These are phyloP conservation scores for Fomitopsis pulvina DNA, from an alignment of 768 basidiomycete genomes.

Conservation along the genomic window DNA sequence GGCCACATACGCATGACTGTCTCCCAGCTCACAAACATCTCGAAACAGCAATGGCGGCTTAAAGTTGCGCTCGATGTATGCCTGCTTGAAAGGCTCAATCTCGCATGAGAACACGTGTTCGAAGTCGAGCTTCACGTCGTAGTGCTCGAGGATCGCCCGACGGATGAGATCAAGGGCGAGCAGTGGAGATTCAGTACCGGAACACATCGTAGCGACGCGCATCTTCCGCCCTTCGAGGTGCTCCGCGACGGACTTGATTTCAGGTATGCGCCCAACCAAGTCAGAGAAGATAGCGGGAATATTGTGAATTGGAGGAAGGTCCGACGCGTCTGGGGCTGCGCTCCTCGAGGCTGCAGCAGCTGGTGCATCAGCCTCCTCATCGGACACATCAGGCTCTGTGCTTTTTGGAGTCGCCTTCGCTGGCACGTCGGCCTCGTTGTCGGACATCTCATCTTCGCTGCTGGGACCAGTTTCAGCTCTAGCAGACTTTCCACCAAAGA, in stretches of 20 bases:
- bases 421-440: slow-evolving; percentile 10
- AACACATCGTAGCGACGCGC: slow-evolving; percentile 96
- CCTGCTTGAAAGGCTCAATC: slow-evolving; percentile 96
- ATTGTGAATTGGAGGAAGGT: slow-evolving; percentile 71
- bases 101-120: slow-evolving; percentile 97
- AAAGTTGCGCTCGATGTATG: slow-evolving; percentile 96
- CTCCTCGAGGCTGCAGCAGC: slow-evolving; percentile 22
- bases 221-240: slow-evolving; percentile 73
- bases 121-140: slow-evolving; percentile 56
- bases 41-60: slow-evolving; percentile 87
- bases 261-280: slow-evolving; percentile 57
- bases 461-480: slow-evolving; percentile 10
- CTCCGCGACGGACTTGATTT: slow-evolving; percentile 59
- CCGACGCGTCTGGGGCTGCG: slow-evolving; percentile 27
- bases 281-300: slow-evolving; percentile 72
- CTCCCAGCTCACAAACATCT: slow-evolving; percentile 87
- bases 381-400: slow-evolving; percentile 22
- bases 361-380: slow-evolving; percentile 24
- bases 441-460: slow-evolving; percentile 13
- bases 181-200: slow-evolving; percentile 92
- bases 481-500: slow-evolving; percentile 35
- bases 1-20: slow-evolving; percentile 59
- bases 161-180: slow-evolving; percentile 84
- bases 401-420: slow-evolving; percentile 3
- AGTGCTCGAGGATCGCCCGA: slow-evolving; percentile 64